Evolutionary conservation across 2,329 filamentous ascomycete genomes (phyloP), one percentile per base, ranked within the genome.

Genomic region (Fusarium agapanthi): DNA sequence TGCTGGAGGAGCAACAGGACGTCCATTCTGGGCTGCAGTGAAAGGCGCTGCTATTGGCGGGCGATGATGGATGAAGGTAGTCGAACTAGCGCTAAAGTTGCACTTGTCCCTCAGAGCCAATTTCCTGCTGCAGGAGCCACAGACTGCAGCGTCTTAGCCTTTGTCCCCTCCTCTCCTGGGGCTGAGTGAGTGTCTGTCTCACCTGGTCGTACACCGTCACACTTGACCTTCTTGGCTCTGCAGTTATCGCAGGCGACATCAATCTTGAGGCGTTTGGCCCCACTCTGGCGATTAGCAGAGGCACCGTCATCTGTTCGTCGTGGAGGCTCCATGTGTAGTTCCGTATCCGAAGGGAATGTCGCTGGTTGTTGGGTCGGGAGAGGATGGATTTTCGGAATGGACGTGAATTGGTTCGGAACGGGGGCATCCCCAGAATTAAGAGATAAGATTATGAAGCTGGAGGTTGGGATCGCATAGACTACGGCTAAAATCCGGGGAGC

Each of bases 191-290:
- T 18, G 20, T 24, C 59, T 77, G 24, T 37, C 73, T 77, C 37
- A 82, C 82, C 77, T 65, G 82, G 81, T 38, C 83, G 80, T 20
- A 76, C 74, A 41, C 83, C 83, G 62, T 85, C 83, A 44, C 83
- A 85, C 53, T 82, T 82, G 48, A 84, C 78, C 72, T 86, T 85
- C 60, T 80, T 81, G 9, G 71, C 69, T 16, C 84, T 80, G 65
- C 84, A 85, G 10, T 79, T 80, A 54, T 85, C 80, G 65, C 84
- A 86, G 6, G 84, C 84, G 15, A 84, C 77, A 37, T 83, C 79
- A 30, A 85, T 83, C 67, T 85, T 85, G 59, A 83, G 79, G n/a
- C 83, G 78, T 67, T 85, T 85, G 1, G 69, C 61, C 45, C 72
- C 69, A 70, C 72, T 48, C 34, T 58, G 61, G 7, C 58, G 64